Base-by-base conservation (phyloP, 108 stramenopile species). In the Schizochytrium sp. region DNA sequence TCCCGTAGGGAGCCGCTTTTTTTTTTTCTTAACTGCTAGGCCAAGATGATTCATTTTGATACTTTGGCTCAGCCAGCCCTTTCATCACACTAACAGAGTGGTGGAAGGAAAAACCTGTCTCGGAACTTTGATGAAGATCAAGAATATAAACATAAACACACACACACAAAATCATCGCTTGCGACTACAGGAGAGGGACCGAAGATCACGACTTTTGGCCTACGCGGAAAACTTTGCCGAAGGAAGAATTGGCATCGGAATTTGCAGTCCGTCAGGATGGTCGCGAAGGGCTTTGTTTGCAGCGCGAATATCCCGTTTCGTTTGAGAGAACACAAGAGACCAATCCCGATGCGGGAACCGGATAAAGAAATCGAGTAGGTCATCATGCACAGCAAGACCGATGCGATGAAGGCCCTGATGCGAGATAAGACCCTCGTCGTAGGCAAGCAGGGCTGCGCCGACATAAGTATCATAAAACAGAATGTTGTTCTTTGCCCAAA, bases 391-490 rank as follows among this genome's bases (percentile, higher is more conserved):
- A 83, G 76, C 6, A 6, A 83, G 76, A 12, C 76, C 76, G 51
- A 83, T 5, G 45, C 76, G 76, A 47, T 83, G 76, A 14, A 83
- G 51, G 19, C 76, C 76, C 8, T 23, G 76, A 28, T 6, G 23
- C 45, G 76, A 53, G 4, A 83, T 83, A 4, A 83, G 76, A 12
- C 23, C 23, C 10, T 23, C 12, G 10, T 83, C 51, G 51, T 28
- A 83, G 19, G 76, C 76, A 4, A 83, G 19, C 10, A 53, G 28
- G 6, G 91, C 91, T 10, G 91, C 91, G 28, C 90, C 91, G 18
- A 91, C 57, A 34, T 91, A 91, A 19, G 89, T 91, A 16, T 91
- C 60, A 63, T 92, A 92, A 71, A 92, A 93, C 28, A 60, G 47
- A 5, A 93, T 92, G 29, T 90, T 88, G 10, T 89, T 60, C n/a